These are phyloP conservation scores for Arxiozyma slooffiae DNA, from an alignment of 1,139 yeast genomes.

Conservation along the genomic window DNA sequence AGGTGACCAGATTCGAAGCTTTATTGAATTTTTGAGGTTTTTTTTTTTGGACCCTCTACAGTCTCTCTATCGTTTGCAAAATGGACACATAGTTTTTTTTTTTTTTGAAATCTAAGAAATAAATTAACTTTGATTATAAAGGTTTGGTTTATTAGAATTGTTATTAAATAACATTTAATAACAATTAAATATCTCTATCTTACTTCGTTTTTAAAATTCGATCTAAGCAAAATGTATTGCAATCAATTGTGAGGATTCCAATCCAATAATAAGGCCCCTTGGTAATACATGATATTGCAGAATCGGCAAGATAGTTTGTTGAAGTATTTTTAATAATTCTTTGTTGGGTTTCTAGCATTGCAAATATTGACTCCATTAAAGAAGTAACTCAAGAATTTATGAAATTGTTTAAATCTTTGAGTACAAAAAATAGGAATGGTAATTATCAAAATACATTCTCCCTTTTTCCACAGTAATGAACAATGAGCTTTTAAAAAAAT, in stretches of 20 bases:
- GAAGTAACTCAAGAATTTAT: conserved; percentile 72
- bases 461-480: background rate
- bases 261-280: conserved; percentile 70
- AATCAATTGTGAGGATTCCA: conserved; percentile 82
- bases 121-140: background rate
- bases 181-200: background rate
- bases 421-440: conserved; percentile 10
- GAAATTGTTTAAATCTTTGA: conserved; percentile 51
- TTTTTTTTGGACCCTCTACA: conserved; percentile 67
- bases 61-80: conserved; percentile 64
- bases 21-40: conserved; percentile 61
- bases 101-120: conserved; percentile 50
- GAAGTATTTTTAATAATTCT: conserved; percentile 63
- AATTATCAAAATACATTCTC: background rate
- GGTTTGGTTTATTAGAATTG: too few species aligned
- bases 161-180: too few species aligned
- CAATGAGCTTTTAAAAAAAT: background rate
- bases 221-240: conserved; percentile 64
- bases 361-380: conserved; percentile 55
- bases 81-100: conserved; percentile 65
- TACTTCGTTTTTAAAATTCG: background rate
- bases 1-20: conserved; percentile 35
- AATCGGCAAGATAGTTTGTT: conserved; percentile 67
- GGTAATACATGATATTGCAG: conserved; percentile 78
- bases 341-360: conserved; percentile 71